Conservation (phyloP, 345 rosid species). For the Abelmoschus esculentus region DNA sequence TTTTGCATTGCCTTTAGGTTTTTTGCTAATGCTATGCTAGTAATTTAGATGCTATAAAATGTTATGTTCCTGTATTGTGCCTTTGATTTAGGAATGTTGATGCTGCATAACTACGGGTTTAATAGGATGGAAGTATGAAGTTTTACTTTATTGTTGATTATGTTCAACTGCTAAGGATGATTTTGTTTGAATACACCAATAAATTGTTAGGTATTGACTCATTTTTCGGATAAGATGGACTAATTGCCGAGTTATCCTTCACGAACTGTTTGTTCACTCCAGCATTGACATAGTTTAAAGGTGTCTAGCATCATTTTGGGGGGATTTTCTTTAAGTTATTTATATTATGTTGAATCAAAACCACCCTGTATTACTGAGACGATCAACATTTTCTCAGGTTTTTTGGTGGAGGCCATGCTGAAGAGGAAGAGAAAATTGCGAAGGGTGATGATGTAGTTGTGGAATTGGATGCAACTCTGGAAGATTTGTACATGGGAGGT, state of each 20-base stretch:
- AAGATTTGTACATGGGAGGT: slow-evolving; percentile 98
- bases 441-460: slow-evolving; percentile 97
- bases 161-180: no score
- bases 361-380: slow-evolving; percentile 10
- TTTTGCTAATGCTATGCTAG: neutral
- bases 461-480: slow-evolving; percentile 85
- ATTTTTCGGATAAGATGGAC: neutral
- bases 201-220: neutral
- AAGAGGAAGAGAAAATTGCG: slow-evolving; percentile 86
- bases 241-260: neutral
- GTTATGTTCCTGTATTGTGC: neutral
- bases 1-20: neutral
- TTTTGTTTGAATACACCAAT: no score
- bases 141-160: no score
- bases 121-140: neutral
- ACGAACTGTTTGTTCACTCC: neutral
- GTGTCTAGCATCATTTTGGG: neutral
- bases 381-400: slow-evolving; percentile 29
- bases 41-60: neutral
- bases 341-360: neutral
- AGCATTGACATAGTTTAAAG: neutral
- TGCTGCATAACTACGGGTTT: neutral
- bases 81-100: neutral
- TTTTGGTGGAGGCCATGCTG: slow-evolving; percentile 72
- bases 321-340: neutral